Percentiles rank a stretch among this genome's conserved stretches.
Conservation (phyloP, 1,139 yeast species). For the Taphrina wiesneri region DNA sequence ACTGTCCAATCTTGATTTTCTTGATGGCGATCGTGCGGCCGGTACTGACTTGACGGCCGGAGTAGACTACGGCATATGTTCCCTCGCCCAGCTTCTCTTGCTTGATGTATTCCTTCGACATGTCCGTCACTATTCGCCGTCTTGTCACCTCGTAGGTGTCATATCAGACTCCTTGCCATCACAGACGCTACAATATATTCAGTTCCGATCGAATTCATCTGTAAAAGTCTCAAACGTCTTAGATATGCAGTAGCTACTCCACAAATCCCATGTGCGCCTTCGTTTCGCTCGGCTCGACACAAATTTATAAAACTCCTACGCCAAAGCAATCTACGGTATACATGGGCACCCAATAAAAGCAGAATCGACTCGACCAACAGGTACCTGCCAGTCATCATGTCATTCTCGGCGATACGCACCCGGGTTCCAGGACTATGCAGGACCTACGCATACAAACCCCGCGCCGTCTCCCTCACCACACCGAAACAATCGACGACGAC, state of each 20-base stretch:
- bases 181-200: background rate
- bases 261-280: background rate
- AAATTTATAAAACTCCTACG: too few relatives aligned
- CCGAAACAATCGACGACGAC: background rate
- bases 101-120: slow-evolving; percentile 37
- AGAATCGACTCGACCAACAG: too few relatives aligned
- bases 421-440: background rate
- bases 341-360: too few relatives aligned
- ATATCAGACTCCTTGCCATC: background rate
- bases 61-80: slow-evolving; percentile 94
- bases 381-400: too few relatives aligned
- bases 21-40: slow-evolving; percentile 79
- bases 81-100: slow-evolving; percentile 97
- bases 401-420: background rate
- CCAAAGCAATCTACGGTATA: too few relatives aligned
- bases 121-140: background rate
- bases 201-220: too few relatives aligned
- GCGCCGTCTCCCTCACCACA: background rate
- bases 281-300: background rate
- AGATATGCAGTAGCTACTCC: too few relatives aligned
- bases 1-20: slow-evolving; percentile 90
- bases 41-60: slow-evolving; percentile 50
- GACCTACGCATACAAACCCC: background rate
- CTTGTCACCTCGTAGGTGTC: background rate
- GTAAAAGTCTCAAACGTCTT: too few relatives aligned